Conservation (phyloP, 306 rosid species). For the Phaseolus lunatus region DNA sequence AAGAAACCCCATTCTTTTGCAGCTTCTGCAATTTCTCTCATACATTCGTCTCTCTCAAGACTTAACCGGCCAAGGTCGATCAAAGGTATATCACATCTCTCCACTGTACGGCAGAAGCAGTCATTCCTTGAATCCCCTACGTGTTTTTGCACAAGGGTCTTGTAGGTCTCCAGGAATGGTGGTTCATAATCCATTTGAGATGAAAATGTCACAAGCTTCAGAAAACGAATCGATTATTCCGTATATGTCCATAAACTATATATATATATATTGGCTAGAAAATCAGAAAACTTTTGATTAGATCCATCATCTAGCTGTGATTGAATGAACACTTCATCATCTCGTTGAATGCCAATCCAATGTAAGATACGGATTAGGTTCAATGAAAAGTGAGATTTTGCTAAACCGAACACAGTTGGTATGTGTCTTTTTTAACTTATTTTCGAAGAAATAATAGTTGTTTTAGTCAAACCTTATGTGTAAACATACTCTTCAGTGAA, state of each 20-base stretch:
- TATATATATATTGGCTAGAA: background rate
- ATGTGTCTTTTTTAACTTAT: background rate
- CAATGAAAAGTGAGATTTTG: too few relatives aligned
- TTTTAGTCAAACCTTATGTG: too few relatives aligned
- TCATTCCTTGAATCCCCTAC: slow-evolving; percentile 30
- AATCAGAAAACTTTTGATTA: background rate
- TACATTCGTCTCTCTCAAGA: slow-evolving; percentile 58
- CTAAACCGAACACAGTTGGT: too few relatives aligned
- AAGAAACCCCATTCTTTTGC: slow-evolving; percentile 79
- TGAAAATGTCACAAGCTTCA: background rate
- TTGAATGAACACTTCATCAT: too few relatives aligned
- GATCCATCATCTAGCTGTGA: too few relatives aligned
- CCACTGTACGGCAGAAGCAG: slow-evolving; percentile 15
- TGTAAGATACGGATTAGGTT: too few relatives aligned
- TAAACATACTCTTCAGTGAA: too few relatives aligned
- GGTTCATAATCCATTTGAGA: slow-evolving; percentile 68
- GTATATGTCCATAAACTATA: background rate
- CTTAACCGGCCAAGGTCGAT: slow-evolving; percentile 59
- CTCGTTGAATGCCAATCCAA: too few relatives aligned
- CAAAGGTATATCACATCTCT: slow-evolving; percentile 60
- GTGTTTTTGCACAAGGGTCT: slow-evolving; percentile 45
- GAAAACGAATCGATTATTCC: background rate
- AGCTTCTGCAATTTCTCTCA: slow-evolving; percentile 60
- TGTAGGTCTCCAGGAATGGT: slow-evolving; percentile 62
- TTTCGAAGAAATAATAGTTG: background rate